Evolutionary conservation across 2,329 filamentous ascomycete species (phyloP).

Genomic region (Sarocladium strictum): DNA sequence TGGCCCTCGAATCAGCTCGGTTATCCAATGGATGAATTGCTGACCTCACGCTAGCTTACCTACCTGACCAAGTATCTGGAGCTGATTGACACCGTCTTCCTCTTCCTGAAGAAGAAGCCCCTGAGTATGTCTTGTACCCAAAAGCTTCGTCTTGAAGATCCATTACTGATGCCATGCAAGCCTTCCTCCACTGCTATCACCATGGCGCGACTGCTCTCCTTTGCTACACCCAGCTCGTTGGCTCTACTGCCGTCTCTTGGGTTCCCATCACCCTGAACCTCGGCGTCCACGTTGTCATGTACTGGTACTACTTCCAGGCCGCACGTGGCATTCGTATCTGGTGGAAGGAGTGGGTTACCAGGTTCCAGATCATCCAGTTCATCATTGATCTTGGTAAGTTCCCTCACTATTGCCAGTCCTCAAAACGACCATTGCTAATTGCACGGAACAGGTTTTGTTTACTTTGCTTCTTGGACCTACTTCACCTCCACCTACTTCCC

Average conservation of each 20-base stretch:
- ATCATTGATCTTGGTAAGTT: constrained; percentile 85
- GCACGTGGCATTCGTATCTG: constrained; percentile 91
- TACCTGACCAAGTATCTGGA: constrained; percentile 98
- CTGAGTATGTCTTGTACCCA: constrained; percentile 44
- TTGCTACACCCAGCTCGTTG: constrained; percentile 95
- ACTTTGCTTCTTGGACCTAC: constrained; percentile 99
- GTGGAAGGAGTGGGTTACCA: constrained; percentile 99
- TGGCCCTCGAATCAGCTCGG: background rate
- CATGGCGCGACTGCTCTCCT: constrained; percentile 94
- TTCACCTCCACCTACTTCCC: constrained; percentile 88
- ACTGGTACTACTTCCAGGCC: constrained; percentile 99
- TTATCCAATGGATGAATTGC: too few relatives aligned
- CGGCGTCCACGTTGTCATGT: constrained; percentile 95
- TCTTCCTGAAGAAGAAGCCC: constrained; percentile 99
- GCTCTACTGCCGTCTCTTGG: constrained; percentile 90
- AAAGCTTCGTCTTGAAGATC: too few relatives aligned
- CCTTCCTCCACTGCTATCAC: constrained; percentile 99
- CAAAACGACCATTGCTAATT: constrained; percentile 10
- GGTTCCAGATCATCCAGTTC: constrained; percentile 95
- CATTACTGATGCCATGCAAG: constrained; percentile 33
- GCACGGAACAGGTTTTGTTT: constrained; percentile 69
- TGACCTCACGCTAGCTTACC: constrained; percentile 62
- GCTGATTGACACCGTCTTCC: constrained; percentile 89
- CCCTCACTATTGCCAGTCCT: constrained; percentile 11
- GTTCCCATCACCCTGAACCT: constrained; percentile 90